Evolutionary conservation across 1,284 basidiomycete species (phyloP).

Genomic region (Apiotrichum gracile): DNA sequence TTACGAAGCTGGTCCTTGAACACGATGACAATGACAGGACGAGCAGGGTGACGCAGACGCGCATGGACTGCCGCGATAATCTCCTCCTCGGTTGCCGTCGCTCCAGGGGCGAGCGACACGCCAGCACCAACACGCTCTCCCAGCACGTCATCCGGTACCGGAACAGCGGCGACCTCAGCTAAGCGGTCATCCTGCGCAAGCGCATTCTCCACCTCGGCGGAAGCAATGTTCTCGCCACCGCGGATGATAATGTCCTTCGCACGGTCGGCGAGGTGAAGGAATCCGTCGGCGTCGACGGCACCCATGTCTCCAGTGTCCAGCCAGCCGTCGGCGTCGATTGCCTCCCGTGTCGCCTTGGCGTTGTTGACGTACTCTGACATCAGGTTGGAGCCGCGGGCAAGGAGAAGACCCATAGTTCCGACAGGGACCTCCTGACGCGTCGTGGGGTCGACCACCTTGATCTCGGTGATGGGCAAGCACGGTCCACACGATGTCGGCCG

Average conservation of each 20-base stretch:
- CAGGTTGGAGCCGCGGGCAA: slow-evolving; percentile 34
- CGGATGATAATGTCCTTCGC: slow-evolving; percentile 41
- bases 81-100: slow-evolving; percentile 1
- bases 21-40: slow-evolving; percentile 13
- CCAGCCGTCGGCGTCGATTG: slow-evolving; percentile 34
- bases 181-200: slow-evolving; percentile 30
- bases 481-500: slow-evolving; percentile 20
- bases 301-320: slow-evolving; percentile 40
- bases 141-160: slow-evolving; percentile 31
- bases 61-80: slow-evolving; percentile 6
- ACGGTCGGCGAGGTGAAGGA: slow-evolving; percentile 37
- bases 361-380: slow-evolving; percentile 35
- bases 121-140: slow-evolving; percentile 39
- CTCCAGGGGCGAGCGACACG: slow-evolving; percentile 22
- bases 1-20: slow-evolving; percentile 8
- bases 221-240: slow-evolving; percentile 41
- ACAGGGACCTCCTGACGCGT: slow-evolving; percentile 18
- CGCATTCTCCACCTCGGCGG: slow-evolving; percentile 39
- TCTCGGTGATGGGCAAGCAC: slow-evolving; percentile 32
- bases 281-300: slow-evolving; percentile 33
- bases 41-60: slow-evolving; percentile 11
- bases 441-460: slow-evolving; percentile 34
- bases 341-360: slow-evolving; percentile 11
- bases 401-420: slow-evolving; percentile 29
- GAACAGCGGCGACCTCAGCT: slow-evolving; percentile 33